Base-by-base conservation (phyloP, 805 yeast species). In the Metschnikowia peoriensis region DNA sequence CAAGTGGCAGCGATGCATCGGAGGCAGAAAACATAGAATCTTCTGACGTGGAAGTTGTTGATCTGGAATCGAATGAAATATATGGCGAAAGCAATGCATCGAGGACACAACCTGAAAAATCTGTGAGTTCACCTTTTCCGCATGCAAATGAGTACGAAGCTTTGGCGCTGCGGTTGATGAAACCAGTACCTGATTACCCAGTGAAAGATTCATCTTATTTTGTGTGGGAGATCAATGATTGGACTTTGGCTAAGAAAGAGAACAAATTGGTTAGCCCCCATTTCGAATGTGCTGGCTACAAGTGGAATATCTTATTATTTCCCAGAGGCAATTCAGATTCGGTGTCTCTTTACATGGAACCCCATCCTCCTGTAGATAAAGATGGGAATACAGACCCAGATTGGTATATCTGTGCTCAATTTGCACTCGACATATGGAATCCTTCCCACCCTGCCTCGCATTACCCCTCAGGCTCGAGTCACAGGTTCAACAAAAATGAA, bases 351-450 rank as follows among this genome's bases (percentile, higher is more conserved):
- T 94, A 90, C 66, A 71, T 94, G 56, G 96, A 90, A 61, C 94
- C 96, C 0, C 80, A 82, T 54, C 83, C 83, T 28, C 67, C 65
- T 11, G 64, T 67, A 5, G 67, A 61, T 1, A 65, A 57, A 14
- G 66, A 58, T 7, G 49, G 54, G 6, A 54, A 69, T 54, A 16
- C 63, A 63, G 47, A 50, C 7, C 52, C 79, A 2, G 80, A 81
- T 51, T 91, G 97, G 96, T 84, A 84, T 51, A 85, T 83, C n/a
- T 91, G 97, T 70, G 96, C 94, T 2, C 96, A 91, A 62, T 94
- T 94, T 70, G 88, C 88, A 4, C 78, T 94, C 41, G 87, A 86
- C 46, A 75, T 89, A 51, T 91, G 97, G 82, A 88, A 88, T 63
- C 96, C 97, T 0, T 73, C 75, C 6, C 81, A 85, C 62, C 87